Conservation (phyloP, 2,329 filamentous ascomycete genomes). For the Claviceps paspali region DNA sequence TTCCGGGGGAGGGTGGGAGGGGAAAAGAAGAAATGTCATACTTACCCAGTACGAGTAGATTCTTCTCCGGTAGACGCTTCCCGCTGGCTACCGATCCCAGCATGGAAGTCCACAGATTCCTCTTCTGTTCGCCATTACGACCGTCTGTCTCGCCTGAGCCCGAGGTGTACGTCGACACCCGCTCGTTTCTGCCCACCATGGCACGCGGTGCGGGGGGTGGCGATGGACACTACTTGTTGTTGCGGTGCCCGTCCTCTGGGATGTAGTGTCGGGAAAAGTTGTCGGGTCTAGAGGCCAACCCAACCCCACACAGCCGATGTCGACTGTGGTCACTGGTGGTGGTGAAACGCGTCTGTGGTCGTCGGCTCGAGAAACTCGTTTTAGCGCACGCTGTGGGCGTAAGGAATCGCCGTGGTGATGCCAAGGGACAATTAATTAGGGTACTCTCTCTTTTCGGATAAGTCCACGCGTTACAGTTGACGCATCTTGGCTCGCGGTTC, state of each 20-base stretch:
- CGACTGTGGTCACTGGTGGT: not conserved
- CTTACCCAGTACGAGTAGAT: constrained; percentile 67
- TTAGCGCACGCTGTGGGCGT: constrained; percentile 4
- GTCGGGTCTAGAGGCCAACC: not conserved
- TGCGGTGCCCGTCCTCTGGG: not conserved
- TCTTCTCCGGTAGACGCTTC: constrained; percentile 83
- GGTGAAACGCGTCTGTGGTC: not conserved
- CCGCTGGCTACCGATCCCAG: constrained; percentile 80
- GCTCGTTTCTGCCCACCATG: constrained; percentile 39
- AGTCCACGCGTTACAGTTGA: not conserved
- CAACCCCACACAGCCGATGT: not conserved
- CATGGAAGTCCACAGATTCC: constrained; percentile 90
- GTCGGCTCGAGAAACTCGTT: not conserved
- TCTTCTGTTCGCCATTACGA: constrained; percentile 56
- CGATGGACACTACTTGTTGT: not conserved
- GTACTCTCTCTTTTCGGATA: not conserved
- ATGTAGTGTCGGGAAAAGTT: not conserved
- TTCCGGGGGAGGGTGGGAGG: too few species aligned
- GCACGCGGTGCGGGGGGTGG: constrained; percentile 3
- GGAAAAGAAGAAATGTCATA: not conserved
- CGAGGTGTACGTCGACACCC: constrained; percentile 43
- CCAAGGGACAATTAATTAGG: not conserved
- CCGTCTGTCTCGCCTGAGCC: constrained; percentile 39
- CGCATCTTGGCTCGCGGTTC: not conserved
- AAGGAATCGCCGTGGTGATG: constrained; percentile 4